phyloP scores from a whole-genome alignment of 805 yeast species.

The Lachancea meyersii region DNA sequence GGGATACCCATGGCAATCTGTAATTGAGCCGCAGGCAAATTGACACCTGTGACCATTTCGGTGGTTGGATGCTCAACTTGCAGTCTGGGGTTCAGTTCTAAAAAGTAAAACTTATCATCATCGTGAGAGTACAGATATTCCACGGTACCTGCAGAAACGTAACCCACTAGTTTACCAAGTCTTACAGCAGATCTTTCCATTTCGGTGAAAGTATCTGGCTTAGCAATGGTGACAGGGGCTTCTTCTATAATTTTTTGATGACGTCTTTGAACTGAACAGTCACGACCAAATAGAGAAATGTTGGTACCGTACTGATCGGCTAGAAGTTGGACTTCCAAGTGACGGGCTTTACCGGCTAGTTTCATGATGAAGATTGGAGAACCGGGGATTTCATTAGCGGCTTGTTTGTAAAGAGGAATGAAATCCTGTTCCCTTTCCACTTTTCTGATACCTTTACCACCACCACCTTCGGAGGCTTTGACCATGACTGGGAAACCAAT shows the following conservation, averaged over 20 bases:
- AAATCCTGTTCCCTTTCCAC: constrained; percentile 83
- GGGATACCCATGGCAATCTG: constrained; percentile 99
- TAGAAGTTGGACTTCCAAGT: constrained; percentile 92
- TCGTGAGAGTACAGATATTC: constrained; percentile 92
- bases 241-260: constrained; percentile 98
- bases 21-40: constrained; percentile 95
- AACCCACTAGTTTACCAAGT: constrained; percentile 93
- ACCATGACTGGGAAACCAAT: constrained; percentile 99
- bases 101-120: constrained; percentile 90
- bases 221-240: constrained; percentile 97
- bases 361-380: constrained; percentile 98
- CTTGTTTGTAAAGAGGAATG: constrained; percentile 74
- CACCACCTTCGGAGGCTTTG: constrained; percentile 99
- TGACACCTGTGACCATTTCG: constrained; percentile 98
- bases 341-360: constrained; percentile 96
- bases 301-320: constrained; percentile 99
- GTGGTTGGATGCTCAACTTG: constrained; percentile 99
- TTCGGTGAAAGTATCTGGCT: constrained; percentile 69
- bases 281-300: constrained; percentile 96
- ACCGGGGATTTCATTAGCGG: constrained; percentile 96
- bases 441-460: constrained; percentile 99
- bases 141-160: constrained; percentile 98
- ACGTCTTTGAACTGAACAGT: constrained; percentile 99
- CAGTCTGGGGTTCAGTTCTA: constrained; percentile 95
- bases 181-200: constrained; percentile 99